Conservation (phyloP, 495 filamentous ascomycete species). For the Tuber calosporum region DNA sequence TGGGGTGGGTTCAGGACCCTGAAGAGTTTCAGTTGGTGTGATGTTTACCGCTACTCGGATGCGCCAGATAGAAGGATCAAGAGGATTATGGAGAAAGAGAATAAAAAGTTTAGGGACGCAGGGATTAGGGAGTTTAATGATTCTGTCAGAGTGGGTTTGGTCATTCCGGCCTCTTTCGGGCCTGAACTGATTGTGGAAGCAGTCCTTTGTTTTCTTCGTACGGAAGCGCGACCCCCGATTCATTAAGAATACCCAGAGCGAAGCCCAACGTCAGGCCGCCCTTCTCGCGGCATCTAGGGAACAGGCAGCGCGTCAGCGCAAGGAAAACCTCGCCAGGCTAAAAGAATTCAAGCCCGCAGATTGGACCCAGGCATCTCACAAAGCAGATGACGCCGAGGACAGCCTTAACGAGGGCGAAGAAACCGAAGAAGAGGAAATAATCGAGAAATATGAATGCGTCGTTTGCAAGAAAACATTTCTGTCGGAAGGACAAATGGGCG, state of each 20-base stretch:
- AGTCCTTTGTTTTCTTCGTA: constrained; percentile 78
- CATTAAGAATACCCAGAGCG: constrained; percentile 58
- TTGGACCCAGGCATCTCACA: constrained; percentile 61
- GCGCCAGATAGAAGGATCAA: constrained; percentile 79
- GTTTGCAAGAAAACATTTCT: constrained; percentile 90
- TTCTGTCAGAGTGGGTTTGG: constrained; percentile 54
- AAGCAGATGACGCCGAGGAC: constrained; percentile 21
- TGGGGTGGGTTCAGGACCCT: constrained; percentile 78
- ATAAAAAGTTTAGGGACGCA: constrained; percentile 74
- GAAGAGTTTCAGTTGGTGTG: constrained; percentile 84
- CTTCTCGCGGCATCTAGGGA: constrained; percentile 71
- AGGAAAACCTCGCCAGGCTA: constrained; percentile 69
- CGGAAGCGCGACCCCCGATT: constrained; percentile 87
- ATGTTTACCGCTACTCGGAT: constrained; percentile 70
- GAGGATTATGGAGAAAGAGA: constrained; percentile 90
- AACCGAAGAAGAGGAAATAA: constrained; percentile 50
- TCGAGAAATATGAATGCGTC: constrained; percentile 73
- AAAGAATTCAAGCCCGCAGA: constrained; percentile 61
- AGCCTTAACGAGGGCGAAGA: constrained; percentile 53
- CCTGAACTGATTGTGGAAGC: neutral
- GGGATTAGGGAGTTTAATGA: constrained; percentile 86
- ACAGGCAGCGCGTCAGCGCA: constrained; percentile 76
- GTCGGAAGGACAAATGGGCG: constrained; percentile 81
- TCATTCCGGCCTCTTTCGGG: neutral
- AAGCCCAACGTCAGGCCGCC: constrained; percentile 70